Base-by-base conservation (phyloP, 2,329 filamentous ascomycete genomes). In the Aspergillus fructus region DNA sequence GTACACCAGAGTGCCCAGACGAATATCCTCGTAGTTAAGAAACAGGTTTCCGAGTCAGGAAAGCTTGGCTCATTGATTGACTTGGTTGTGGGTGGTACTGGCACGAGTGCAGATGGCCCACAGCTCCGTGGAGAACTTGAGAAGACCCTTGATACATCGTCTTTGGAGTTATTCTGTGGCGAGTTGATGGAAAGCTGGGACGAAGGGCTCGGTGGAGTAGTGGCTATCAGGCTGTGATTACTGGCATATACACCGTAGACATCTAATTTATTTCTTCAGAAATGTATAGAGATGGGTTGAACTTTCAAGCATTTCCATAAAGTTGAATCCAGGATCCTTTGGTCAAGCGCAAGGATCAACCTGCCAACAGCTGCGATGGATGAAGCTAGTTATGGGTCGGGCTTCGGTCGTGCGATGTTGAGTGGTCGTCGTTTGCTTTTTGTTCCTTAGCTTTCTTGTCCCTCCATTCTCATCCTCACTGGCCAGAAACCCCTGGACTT, bases 161-260 rank as follows among this genome's bases (percentile, higher is more conserved):
- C 67, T 4, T 59, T 79, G 57, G 77, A 79, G 62, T 55, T 77
- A 19, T 74, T 77, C 63, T 77, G 74, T 58, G 76, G 74, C n/a
- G 67, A 69, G 33, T 64, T 79, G 62, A 78, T 74, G 68, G 77
- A 79, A 58, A 79, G 78, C 61, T 79, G 77, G 78, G 76, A 78
- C 48, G 76, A 78, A 53, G 76, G 70, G 5, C 66, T 79, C 23
- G 71, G 76, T 52, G 76, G 76, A 3, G 63, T 79, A 39, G 55
- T 78, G 57, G 53, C 54, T 13, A 65, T 72, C 39, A 68, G 58
- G 52, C 56, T 73, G 43, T 74, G 58, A 67, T 34, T 43, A 33
- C 21, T 39, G 24, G n/a, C 23, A 11, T 47, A 49, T 27, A 30
- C 9, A 27, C 24, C 24, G 8, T 30, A 53, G 17, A 47, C 21